phyloP scores from a whole-genome alignment of 2,329 filamentous ascomycete genomes.

The Diaporthe batatas region DNA sequence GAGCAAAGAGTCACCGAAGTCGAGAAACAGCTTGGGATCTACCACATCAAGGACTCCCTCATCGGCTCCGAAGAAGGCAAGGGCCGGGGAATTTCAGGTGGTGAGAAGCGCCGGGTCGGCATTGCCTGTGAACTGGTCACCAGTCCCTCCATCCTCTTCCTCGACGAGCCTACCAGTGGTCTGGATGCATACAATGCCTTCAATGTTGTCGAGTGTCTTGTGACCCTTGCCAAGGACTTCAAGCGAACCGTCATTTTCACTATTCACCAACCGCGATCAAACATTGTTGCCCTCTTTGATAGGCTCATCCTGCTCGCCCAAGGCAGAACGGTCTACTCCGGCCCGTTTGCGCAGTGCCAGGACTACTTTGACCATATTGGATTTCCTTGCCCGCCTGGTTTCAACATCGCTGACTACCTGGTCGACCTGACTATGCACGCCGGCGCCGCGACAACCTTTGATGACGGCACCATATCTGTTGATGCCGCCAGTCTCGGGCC shows the following conservation, averaged over 20 bases:
- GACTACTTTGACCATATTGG: conserved; percentile 92
- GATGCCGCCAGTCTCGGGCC: conserved; percentile 79
- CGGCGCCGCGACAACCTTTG: conserved; percentile 70
- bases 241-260: conserved; percentile 98
- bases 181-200: conserved; percentile 97
- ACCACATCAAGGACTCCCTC: conserved; percentile 92
- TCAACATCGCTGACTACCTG: conserved; percentile 98
- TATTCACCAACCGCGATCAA: conserved; percentile 97
- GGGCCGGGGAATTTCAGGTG: conserved; percentile 94
- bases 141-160: conserved; percentile 94
- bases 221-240: conserved; percentile 94
- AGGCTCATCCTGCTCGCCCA: conserved; percentile 91
- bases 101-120: conserved; percentile 94
- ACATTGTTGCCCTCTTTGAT: conserved; percentile 97
- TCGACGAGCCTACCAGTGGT: conserved; percentile 97
- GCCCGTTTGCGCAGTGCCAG: conserved; percentile 89
- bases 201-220: conserved; percentile 96
- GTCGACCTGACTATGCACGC: conserved; percentile 99
- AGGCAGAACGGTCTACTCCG: conserved; percentile 92
- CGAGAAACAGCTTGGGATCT: conserved; percentile 94
- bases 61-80: conserved; percentile 97
- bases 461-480: conserved; percentile 65
- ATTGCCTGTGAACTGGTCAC: conserved; percentile 99
- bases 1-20: conserved; percentile 93
- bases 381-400: conserved; percentile 93